Base-by-base conservation (phyloP, 768 basidiomycete genomes). In the Amanita subjunquillea region DNA sequence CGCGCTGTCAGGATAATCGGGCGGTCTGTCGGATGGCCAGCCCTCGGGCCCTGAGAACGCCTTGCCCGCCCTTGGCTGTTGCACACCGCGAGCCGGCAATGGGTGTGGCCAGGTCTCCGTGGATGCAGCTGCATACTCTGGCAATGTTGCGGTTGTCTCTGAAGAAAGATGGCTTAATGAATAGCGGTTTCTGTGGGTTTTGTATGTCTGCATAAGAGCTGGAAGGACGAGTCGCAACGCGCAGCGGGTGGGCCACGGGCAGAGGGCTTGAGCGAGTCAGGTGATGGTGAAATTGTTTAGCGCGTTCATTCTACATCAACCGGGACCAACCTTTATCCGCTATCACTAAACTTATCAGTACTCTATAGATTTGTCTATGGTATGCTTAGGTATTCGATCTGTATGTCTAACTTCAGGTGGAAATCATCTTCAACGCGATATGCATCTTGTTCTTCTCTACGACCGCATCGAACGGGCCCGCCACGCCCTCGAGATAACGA, bases 1-100 rank as follows among this genome's bases (percentile, higher is more conserved):
- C 57, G 83, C 80, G 53, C 84, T 85, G 60, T 85, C 82, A 44
- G 85, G 78, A 59, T 88, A 53, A 61, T 85, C 84, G 34, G 86
- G 86, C 13, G 86, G 85, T 36, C 67, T 72, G 65, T 86, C 85
- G 67, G 6, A 59, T 50, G 48, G 65, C 58, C 40, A 61, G 55
- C 44, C 59, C 60, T 54, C 58, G 52, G 22, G 51, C 40, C 49
- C 53, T 4, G 29, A 22, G 10, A 30, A 30, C 9, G 13, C 27
- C 27, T 25, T 41, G 17, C 38, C n/a, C 22, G 34, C 10, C 13
- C 17, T 38, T 4, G 39, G 37, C 48, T 50, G 49, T 37, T 39
- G 48, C 27, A 40, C 12, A 32, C 32, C 32, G 9, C 27, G 48
- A 43, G 50, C 34, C 48, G 46, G 46, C 46, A 3, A 20, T 12